These are phyloP conservation scores for Penicillium angulare DNA, from an alignment of 495 filamentous ascomycete species.

Conservation along the genomic window DNA sequence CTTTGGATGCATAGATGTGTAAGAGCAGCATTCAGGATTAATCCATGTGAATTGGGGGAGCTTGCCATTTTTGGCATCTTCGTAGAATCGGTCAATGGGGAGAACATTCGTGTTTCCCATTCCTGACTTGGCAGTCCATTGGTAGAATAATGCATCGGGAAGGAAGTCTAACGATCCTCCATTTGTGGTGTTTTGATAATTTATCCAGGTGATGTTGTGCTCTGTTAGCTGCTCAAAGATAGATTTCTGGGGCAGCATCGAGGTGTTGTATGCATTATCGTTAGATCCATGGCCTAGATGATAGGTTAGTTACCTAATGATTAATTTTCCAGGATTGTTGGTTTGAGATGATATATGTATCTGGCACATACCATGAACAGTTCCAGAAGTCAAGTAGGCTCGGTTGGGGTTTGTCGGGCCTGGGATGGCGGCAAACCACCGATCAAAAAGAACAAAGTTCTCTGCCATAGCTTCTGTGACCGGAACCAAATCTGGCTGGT, in stretches of 20 bases:
- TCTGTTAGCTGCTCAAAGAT: constrained; percentile 50
- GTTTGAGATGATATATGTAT: too few species aligned
- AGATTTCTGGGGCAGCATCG: constrained; percentile 40
- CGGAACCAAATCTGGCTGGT: constrained; percentile 42
- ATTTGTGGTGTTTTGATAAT: constrained; percentile 47
- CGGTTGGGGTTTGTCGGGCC: constrained; percentile 51
- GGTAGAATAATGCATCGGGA: constrained; percentile 37
- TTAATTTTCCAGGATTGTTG: too few species aligned
- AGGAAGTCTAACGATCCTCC: constrained; percentile 19
- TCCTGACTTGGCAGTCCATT: constrained; percentile 39
- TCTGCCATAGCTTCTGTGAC: constrained; percentile 45
- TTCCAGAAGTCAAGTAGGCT: constrained; percentile 46
- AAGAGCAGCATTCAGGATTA: constrained; percentile 52
- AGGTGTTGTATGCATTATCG: constrained; percentile 38
- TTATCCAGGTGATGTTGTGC: constrained; percentile 45
- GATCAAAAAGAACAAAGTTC: constrained; percentile 49
- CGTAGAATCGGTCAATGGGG: constrained; percentile 34
- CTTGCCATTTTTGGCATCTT: constrained; percentile 37
- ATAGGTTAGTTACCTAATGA: not conserved
- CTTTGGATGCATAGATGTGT: constrained; percentile 49
- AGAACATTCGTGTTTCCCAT: constrained; percentile 33
- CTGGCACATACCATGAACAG: constrained; percentile 27
- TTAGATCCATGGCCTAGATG: constrained; percentile 41
- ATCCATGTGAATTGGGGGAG: constrained; percentile 51
- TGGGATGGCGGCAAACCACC: constrained; percentile 47